Conservation (phyloP, 2,329 filamentous ascomycete species). For the Cordyceps cateniannulata region DNA sequence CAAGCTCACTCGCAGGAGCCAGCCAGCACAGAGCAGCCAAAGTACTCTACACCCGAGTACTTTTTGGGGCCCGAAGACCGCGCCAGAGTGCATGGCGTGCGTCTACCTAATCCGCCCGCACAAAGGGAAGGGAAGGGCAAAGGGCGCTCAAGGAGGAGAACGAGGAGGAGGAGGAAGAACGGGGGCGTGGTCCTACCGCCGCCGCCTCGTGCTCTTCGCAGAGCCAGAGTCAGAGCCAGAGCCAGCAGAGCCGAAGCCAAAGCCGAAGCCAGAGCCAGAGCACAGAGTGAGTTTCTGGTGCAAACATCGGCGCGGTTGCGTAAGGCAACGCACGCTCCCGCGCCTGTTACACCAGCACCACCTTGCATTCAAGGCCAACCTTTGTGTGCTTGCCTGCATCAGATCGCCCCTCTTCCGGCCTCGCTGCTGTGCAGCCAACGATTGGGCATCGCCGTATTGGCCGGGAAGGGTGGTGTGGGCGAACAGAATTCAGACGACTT, state of each 20-base stretch:
- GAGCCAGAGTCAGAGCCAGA: too few relatives aligned
- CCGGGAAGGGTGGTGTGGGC: not conserved
- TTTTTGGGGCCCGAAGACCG: not conserved
- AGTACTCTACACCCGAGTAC: conserved; percentile 8
- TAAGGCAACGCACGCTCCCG: not conserved
- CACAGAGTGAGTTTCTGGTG: not conserved
- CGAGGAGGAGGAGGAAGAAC: not conserved
- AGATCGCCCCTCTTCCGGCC: not conserved
- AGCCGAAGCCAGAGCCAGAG: not conserved
- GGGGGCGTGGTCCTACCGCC: not conserved
- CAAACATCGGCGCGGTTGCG: not conserved
- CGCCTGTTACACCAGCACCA: not conserved
- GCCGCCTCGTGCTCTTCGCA: not conserved
- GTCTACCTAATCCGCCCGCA: not conserved
- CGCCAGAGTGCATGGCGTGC: not conserved
- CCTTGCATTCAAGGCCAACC: not conserved
- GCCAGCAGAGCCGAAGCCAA: too few relatives aligned
- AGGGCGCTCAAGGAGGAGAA: too few relatives aligned
- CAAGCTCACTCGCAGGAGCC: too few relatives aligned
- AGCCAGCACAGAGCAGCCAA: not conserved
- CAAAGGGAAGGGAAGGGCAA: not conserved
- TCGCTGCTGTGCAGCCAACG: not conserved
- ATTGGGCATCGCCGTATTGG: not conserved
- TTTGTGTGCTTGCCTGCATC: not conserved
- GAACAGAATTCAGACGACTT: not conserved